Base-by-base conservation (phyloP, 2,329 filamentous ascomycete species). In the Monosporascus cannonballus region DNA sequence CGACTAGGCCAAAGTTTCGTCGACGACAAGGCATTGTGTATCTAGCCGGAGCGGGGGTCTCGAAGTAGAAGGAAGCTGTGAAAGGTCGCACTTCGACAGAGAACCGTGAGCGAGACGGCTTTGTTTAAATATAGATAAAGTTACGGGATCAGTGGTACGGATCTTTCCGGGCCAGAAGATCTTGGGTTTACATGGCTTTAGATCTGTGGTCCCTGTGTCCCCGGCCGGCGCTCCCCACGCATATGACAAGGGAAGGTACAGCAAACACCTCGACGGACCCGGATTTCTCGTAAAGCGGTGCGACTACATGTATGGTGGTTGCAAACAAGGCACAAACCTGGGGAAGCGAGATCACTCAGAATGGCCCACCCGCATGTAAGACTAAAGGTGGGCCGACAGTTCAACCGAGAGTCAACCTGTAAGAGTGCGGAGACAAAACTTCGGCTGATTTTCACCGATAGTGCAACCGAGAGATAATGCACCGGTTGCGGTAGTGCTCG, bases 1-100 rank as follows among this genome's bases (percentile, higher is more conserved):
- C 46, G 38, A 42, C 51, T 51, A 52, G 48, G 42, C 51, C 51
- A 38, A 52, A 48, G 38, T 34, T 34, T 54, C 36, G 18, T 46
- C 51, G 25, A 44, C 37, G 41, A 54, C 52, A 54, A 54, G 55
- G 57, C 59, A 58, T 52, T 20, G 56, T 58, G 56, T 48, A 58
- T 48, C 53, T 58, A 57, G 50, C 55, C 59, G 55, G 55, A 52
- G 53, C 55, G 47, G 51, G 60, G 38, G 49, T 38, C 38, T 48
- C 51, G 30, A 48, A 49, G 51, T 45, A 55, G 55, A 55, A 53
- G 47, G 52, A 56, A 49, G 48, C 47, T 53, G 56, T 58, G 54
- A 57, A 58, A 59, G 53, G 58, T 61, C 54, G 57, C 57, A 61
- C 51, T 38, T 47, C 54, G 34, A 51, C 42, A 53, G 51, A 48